Evolutionary conservation across 2,329 filamentous ascomycete species (phyloP), one percentile per base, ranked within the genome.

Genomic region (Dactylonectria macrodidyma): DNA sequence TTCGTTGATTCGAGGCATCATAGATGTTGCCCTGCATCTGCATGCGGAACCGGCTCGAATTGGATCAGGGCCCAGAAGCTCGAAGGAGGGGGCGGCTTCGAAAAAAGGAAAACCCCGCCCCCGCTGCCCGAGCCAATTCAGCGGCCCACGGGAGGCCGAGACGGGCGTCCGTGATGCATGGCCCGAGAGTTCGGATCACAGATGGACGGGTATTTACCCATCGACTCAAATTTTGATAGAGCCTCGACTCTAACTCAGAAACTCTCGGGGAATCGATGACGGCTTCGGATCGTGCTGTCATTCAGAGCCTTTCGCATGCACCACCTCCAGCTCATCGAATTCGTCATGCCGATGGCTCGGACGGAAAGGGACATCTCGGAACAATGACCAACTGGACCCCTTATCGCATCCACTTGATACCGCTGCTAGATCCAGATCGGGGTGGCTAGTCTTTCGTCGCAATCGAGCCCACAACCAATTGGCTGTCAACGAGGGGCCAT

Each of bases 341-440:
- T 56, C 56, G 62, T 59, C 62, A 65, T 60, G 38, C 55, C 58
- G 47, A 52, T 51, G 61, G 46, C 46, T 58, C 56, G 36, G 51
- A 64, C 58, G 46, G 16, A 58, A 48, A 63, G 58, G 68, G 54
- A 71, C 55, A 68, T 65, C 57, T 69, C 68, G 71, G 70, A 64
- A 62, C 50, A 66, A 66, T 70, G 66, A 63, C 62, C 56, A 56
- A 33, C 59, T 56, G 57, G 70, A 60, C 65, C 68, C 73, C 72
- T 68, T 75, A 72, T 75, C 71, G 71, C 74, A 67, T 59, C 74
- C 74, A 76, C 74, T 73, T 70, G 51, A 69, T 57, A 51, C 67
- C 67, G 73, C 59, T 68, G 65, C 74, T 76, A 74, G 73, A 71
- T 68, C 74, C 73, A 64, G 67, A 76, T 76, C 71, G 74, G 74